Evolutionary conservation across 1,284 basidiomycete genomes (phyloP).

Genomic region (Cutaneotrichosporon cyanovorans): DNA sequence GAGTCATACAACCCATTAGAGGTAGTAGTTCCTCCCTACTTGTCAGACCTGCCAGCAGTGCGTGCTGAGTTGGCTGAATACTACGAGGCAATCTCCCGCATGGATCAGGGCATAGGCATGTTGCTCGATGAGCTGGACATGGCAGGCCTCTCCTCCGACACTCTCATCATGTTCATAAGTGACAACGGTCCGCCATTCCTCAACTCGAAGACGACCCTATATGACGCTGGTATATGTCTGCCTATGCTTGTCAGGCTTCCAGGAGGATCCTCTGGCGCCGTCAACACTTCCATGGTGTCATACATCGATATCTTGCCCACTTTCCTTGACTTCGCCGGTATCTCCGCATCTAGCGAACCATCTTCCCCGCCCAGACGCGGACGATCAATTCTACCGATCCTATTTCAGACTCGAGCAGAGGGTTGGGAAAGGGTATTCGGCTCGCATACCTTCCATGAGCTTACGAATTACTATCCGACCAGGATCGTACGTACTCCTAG

Average conservation of each 20-base stretch:
- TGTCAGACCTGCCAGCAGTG: slow-evolving; percentile 15
- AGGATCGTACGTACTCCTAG: slow-evolving; percentile 13
- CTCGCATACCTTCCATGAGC: slow-evolving; percentile 25
- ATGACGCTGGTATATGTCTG: slow-evolving; percentile 21
- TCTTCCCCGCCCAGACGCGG: slow-evolving; percentile 11
- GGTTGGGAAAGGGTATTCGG: slow-evolving; percentile 18
- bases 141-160: slow-evolving; percentile 8
- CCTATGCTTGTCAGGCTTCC: slow-evolving; percentile 19
- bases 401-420: background rate
- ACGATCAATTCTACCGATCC: slow-evolving; percentile 16
- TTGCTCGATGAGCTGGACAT: slow-evolving; percentile 13
- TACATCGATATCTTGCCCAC: slow-evolving; percentile 23
- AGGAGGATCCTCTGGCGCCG: slow-evolving; percentile 1
- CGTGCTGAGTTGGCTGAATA: slow-evolving; percentile 20
- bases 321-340: slow-evolving; percentile 17
- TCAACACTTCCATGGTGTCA: slow-evolving; percentile 20
- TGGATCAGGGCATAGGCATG: slow-evolving; percentile 22
- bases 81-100: slow-evolving; percentile 19
- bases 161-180: slow-evolving; percentile 20
- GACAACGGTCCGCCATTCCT: slow-evolving; percentile 28
- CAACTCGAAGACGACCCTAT: slow-evolving; percentile 26
- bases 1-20: background rate
- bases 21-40: slow-evolving; percentile 16
- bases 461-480: slow-evolving; percentile 25
- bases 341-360: background rate